Conservation (phyloP, 164 flowering plant species). For the Paratinospora sagittata region DNA sequence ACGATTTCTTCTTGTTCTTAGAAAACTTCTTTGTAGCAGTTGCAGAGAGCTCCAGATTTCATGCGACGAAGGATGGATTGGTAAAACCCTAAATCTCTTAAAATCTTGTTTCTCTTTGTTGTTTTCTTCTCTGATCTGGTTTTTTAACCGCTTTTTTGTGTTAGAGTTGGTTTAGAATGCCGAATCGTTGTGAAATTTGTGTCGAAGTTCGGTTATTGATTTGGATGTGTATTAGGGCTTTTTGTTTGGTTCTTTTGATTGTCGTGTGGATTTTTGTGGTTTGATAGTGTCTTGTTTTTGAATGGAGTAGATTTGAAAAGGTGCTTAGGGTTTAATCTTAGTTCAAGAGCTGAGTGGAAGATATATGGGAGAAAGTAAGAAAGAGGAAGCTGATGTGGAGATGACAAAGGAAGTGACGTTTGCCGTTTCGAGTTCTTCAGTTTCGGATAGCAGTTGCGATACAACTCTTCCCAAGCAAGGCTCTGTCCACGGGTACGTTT, state of each 20-base stretch:
- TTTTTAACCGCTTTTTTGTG: background rate
- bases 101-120: background rate
- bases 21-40: conserved; percentile 12
- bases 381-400: conserved; percentile 16
- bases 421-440: conserved; percentile 19
- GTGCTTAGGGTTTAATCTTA: background rate
- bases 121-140: background rate
- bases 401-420: conserved; percentile 14
- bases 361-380: conserved; percentile 21
- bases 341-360: conserved; percentile 1
- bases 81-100: conserved; percentile 12
- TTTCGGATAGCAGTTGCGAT: conserved; percentile 25
- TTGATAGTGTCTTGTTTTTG: background rate
- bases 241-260: background rate
- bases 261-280: background rate
- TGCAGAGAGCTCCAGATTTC: conserved; percentile 6
- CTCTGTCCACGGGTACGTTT: conserved; percentile 23
- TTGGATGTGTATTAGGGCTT: background rate
- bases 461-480: conserved; percentile 18
- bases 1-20: background rate
- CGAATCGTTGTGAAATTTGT: background rate
- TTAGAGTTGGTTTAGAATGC: conserved; percentile 5
- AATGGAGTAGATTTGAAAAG: background rate
- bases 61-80: background rate
- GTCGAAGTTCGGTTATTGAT: background rate